Conservation (phyloP, 176 grass and related monocot genomes). For the Oropetium thomaeum region DNA sequence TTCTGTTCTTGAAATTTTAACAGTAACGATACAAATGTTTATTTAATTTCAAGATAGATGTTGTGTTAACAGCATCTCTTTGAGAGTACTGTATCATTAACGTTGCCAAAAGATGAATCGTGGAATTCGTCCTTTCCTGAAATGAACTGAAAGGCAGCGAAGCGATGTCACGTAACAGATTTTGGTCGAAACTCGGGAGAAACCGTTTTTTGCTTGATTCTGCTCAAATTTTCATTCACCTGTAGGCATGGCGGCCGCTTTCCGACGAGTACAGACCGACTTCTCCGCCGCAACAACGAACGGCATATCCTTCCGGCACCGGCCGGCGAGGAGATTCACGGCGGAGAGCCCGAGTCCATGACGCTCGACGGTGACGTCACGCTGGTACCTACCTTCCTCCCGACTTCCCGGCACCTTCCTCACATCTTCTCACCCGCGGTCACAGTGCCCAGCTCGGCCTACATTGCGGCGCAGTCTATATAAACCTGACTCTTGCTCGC, state of each 20-base stretch:
- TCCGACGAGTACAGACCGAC: not conserved
- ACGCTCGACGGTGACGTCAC: not conserved
- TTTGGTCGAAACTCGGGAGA: too few relatives aligned
- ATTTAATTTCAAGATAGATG: too few relatives aligned
- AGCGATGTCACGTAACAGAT: too few relatives aligned
- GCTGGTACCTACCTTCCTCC: not conserved
- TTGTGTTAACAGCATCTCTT: too few relatives aligned
- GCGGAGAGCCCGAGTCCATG: not conserved
- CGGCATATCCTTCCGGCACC: not conserved
- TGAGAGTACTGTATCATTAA: too few relatives aligned
- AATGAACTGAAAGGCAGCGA: too few relatives aligned
- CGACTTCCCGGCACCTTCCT: slow-evolving; percentile 49
- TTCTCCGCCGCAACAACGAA: not conserved
- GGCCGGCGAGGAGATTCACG: not conserved
- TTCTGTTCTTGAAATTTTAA: too few relatives aligned
- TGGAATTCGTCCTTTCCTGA: too few relatives aligned
- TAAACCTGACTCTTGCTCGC: fast-evolving
- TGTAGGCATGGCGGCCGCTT: not conserved
- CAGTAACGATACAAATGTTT: too few relatives aligned
- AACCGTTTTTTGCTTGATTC: too few relatives aligned
- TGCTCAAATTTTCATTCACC: not conserved
- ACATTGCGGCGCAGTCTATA: slow-evolving; percentile 28
- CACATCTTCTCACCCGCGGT: not conserved
- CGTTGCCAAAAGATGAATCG: too few relatives aligned
- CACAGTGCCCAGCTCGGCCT: not conserved